Percentiles rank a stretch among this genome's conserved stretches.
These are phyloP conservation scores for Suillus brevipes DNA, from an alignment of 768 basidiomycete genomes.

Conservation along the genomic window DNA sequence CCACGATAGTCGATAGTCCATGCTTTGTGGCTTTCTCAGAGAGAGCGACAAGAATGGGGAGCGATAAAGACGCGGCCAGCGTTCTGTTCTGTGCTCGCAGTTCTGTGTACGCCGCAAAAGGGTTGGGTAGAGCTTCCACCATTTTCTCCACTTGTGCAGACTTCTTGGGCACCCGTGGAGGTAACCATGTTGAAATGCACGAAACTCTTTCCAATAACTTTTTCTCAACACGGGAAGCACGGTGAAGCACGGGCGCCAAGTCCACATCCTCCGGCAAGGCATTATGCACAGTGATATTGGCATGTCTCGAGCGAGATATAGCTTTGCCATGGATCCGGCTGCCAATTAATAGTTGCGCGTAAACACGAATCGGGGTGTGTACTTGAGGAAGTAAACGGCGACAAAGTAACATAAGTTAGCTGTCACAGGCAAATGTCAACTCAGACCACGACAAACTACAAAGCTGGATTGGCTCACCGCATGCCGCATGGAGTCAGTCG, in stretches of 20 bases:
- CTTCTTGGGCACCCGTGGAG: constrained; percentile 21
- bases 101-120: constrained; percentile 29
- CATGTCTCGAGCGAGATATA: constrained; percentile 12
- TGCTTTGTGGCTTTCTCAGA: constrained; percentile 31
- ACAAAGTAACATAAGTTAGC: constrained; percentile 81
- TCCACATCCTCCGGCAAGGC: constrained; percentile 11
- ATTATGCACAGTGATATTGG: constrained; percentile 17
- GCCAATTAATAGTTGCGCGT: constrained; percentile 23
- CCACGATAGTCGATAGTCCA: constrained; percentile 36
- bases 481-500: constrained; percentile 47
- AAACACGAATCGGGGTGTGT: constrained; percentile 36
- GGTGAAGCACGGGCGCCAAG: constrained; percentile 8
- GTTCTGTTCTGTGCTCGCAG: constrained; percentile 28
- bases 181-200: constrained; percentile 28
- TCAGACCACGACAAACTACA: constrained; percentile 4
- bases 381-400: constrained; percentile 55
- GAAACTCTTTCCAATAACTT: constrained; percentile 27
- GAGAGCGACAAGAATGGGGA: constrained; percentile 29
- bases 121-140: constrained; percentile 21
- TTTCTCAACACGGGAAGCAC: constrained; percentile 12
- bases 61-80: constrained; percentile 24
- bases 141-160: constrained; percentile 13
- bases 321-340: constrained; percentile 19
- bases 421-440: constrained; percentile 21
- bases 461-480: constrained; percentile 42